Conservation (phyloP, 495 filamentous ascomycete genomes). For the Clavariopsis aquatica region DNA sequence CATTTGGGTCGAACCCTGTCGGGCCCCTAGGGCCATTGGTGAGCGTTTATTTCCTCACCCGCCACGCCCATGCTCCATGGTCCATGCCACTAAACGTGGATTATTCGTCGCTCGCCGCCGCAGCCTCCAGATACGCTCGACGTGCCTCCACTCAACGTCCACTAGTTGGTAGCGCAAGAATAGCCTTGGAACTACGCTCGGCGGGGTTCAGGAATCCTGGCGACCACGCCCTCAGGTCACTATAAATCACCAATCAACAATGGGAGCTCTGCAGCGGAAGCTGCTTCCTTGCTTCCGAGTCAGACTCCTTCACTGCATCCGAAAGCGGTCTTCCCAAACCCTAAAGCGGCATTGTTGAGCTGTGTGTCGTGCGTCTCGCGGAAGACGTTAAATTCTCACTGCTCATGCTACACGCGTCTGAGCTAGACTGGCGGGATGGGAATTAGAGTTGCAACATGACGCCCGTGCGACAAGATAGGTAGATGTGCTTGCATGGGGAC, state of each 20-base stretch:
- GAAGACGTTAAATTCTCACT: constrained; percentile 3
- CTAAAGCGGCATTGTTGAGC: constrained; percentile 3
- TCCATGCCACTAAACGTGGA: not conserved
- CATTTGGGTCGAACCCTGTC: too few species aligned
- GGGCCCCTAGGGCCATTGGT: too few species aligned
- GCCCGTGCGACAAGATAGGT: not conserved
- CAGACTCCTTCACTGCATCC: not conserved
- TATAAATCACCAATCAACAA: constrained; percentile 12
- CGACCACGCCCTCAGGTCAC: not conserved
- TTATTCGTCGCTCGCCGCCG: not conserved
- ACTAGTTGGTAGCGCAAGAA: not conserved
- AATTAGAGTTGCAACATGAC: not conserved
- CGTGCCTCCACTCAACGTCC: constrained; percentile 2
- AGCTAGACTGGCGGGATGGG: not conserved
- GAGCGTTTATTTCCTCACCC: too few species aligned
- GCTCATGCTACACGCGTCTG: not conserved
- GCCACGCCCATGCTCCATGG: not conserved
- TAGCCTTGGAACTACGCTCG: not conserved
- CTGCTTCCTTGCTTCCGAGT: constrained; percentile 4
- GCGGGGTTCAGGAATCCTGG: not conserved
- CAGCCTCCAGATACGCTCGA: not conserved
- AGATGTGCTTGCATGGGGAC: not conserved
- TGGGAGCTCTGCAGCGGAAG: constrained; percentile 16
- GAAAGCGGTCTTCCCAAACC: constrained; percentile 4
- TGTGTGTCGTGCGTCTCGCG: constrained; percentile 21